Evolutionary conservation across 768 basidiomycete genomes (phyloP).

Genomic region (Trametes cubensis): DNA sequence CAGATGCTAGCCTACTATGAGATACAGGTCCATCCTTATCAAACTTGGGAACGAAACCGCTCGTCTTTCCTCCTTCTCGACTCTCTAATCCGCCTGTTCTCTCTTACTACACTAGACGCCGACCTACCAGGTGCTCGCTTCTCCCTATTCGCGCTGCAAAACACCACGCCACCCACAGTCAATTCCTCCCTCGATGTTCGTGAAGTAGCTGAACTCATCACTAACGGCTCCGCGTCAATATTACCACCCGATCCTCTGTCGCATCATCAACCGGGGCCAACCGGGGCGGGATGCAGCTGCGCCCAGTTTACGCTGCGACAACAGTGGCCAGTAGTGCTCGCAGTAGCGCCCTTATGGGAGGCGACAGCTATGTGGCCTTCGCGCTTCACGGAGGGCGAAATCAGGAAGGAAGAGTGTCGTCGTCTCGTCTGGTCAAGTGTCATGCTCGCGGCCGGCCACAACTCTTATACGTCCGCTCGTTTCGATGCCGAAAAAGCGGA

Average conservation of each 20-base stretch:
- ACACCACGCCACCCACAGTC: neutral
- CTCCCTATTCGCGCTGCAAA: slow-evolving; percentile 9
- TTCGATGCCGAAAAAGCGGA: slow-evolving; percentile 32
- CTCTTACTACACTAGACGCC: slow-evolving; percentile 56
- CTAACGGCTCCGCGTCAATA: no score
- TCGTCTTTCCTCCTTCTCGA: slow-evolving; percentile 68
- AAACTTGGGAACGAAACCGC: slow-evolving; percentile 51
- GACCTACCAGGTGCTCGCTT: slow-evolving; percentile 45
- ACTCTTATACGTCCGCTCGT: slow-evolving; percentile 56
- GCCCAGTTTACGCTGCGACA: slow-evolving; percentile 50
- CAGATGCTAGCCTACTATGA: slow-evolving; percentile 74
- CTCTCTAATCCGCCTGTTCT: slow-evolving; percentile 60
- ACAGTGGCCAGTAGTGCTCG: slow-evolving; percentile 49
- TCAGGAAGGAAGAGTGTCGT: slow-evolving; percentile 70
- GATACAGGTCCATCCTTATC: slow-evolving; percentile 64
- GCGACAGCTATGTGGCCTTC: slow-evolving; percentile 64
- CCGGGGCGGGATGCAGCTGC: slow-evolving; percentile 27
- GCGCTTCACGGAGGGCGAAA: slow-evolving; percentile 50
- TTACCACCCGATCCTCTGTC: no score
- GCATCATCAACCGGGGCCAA: neutral
- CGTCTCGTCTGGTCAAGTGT: slow-evolving; percentile 74
- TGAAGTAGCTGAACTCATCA: no score
- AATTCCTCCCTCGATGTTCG: no score
- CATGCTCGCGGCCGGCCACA: slow-evolving; percentile 62
- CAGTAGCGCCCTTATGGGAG: slow-evolving; percentile 63